These are phyloP conservation scores for Candida ponderosae DNA, from an alignment of 805 yeast genomes.

Conservation along the genomic window DNA sequence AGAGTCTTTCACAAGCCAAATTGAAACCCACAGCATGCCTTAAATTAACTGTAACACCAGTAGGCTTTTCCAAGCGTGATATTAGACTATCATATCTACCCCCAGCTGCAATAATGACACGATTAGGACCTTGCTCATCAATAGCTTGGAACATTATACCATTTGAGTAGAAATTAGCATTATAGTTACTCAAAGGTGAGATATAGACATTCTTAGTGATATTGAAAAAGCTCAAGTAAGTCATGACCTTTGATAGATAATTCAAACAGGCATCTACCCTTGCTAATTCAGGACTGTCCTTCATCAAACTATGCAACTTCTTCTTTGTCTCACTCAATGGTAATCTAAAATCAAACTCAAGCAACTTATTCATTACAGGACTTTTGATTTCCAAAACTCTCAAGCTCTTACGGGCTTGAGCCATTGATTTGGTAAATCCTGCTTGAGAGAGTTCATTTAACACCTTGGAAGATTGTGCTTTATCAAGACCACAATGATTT, in stretches of 20 bases:
- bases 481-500: slow-evolving; percentile 75
- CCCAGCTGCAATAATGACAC: slow-evolving; percentile 69
- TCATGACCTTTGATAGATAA: slow-evolving; percentile 54
- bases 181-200: slow-evolving; percentile 81
- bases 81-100: slow-evolving; percentile 85
- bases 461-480: slow-evolving; percentile 64
- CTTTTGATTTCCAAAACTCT: slow-evolving; percentile 1
- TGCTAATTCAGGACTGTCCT: slow-evolving; percentile 57
- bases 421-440: slow-evolving; percentile 59
- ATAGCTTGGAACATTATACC: slow-evolving; percentile 89
- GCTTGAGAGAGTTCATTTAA: slow-evolving; percentile 68
- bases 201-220: slow-evolving; percentile 50
- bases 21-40: slow-evolving; percentile 81
- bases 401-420: slow-evolving; percentile 36
- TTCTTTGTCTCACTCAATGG: slow-evolving; percentile 33
- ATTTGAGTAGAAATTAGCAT: slow-evolving; percentile 66
- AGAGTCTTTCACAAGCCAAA: slow-evolving; percentile 63
- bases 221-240: slow-evolving; percentile 49
- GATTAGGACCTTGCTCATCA: slow-evolving; percentile 47
- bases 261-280: slow-evolving; percentile 56
- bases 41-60: slow-evolving; percentile 26
- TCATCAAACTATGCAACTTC: slow-evolving; percentile 61
- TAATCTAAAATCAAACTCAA: not conserved
- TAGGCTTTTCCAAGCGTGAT: slow-evolving; percentile 53
- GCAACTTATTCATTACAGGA: not conserved